Percentiles rank a stretch among this genome's conserved stretches.
phyloP scores from a whole-genome alignment of 2,329 filamentous ascomycete genomes.

The Massarina eburnea region DNA sequence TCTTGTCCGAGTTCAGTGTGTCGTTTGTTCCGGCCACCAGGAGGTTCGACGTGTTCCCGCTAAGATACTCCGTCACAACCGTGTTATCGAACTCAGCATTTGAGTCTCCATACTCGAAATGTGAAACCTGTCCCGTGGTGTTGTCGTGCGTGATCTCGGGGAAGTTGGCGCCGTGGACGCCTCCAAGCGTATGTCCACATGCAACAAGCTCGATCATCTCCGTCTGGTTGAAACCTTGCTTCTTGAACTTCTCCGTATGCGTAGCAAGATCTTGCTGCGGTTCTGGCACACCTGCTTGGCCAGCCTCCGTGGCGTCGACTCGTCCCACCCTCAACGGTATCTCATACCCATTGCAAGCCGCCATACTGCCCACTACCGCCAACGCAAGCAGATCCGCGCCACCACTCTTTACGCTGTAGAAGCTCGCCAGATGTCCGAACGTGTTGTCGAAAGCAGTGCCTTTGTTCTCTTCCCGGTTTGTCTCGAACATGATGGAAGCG shows the following conservation, averaged over 20 bases:
- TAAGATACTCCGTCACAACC: slow-evolving; percentile 37
- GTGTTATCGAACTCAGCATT: slow-evolving; percentile 34
- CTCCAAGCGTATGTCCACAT: slow-evolving; percentile 40
- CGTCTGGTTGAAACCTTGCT: slow-evolving; percentile 30
- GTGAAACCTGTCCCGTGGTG: slow-evolving; percentile 5
- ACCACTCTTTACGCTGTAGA: slow-evolving; percentile 18
- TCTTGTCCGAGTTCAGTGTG: slow-evolving; percentile 34
- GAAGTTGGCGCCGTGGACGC: slow-evolving; percentile 35
- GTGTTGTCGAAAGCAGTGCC: slow-evolving; percentile 39
- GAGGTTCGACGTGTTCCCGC: slow-evolving; percentile 28
- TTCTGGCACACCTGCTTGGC: slow-evolving; percentile 33
- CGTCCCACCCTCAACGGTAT: slow-evolving; percentile 36
- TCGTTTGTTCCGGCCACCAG: slow-evolving; percentile 29
- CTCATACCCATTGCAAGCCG: slow-evolving; percentile 29
- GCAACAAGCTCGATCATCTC: slow-evolving; percentile 34
- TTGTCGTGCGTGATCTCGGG: slow-evolving; percentile 33
- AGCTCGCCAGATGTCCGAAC: slow-evolving; percentile 29
- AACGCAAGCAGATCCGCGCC: slow-evolving; percentile 39
- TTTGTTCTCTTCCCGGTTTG: slow-evolving; percentile 27
- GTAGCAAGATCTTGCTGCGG: slow-evolving; percentile 34
- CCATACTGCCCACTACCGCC: slow-evolving; percentile 31
- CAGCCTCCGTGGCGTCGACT: slow-evolving; percentile 34
- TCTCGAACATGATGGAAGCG: slow-evolving; percentile 39
- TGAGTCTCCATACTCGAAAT: slow-evolving; percentile 10
- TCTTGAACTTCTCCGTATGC: slow-evolving; percentile 30